phyloP scores from a whole-genome alignment of 805 yeast species.

The Cyberlindnera mycetangii region DNA sequence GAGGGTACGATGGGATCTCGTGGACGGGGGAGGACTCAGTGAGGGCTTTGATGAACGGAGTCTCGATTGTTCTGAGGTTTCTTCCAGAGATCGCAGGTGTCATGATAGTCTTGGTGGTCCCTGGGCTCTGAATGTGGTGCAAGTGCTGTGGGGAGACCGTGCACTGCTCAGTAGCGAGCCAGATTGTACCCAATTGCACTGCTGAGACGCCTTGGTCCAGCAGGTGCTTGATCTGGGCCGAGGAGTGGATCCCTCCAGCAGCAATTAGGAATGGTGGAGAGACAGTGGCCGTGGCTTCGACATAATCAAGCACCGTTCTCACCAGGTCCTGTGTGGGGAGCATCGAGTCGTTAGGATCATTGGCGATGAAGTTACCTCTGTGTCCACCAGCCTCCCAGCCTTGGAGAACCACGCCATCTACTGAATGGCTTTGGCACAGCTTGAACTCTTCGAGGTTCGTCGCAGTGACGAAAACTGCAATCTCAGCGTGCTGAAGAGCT shows the following conservation, averaged over 20 bases:
- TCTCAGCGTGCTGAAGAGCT: constrained; percentile 35
- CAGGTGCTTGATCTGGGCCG: constrained; percentile 30
- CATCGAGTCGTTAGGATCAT: constrained; percentile 33
- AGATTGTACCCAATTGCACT: constrained; percentile 55
- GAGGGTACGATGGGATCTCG: constrained; percentile 25
- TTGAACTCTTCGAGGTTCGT: constrained; percentile 45
- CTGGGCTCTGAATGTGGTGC: constrained; percentile 15
- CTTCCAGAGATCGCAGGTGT: constrained; percentile 26
- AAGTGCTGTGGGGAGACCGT: constrained; percentile 20
- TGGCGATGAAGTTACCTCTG: constrained; percentile 43
- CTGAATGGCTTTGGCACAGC: constrained; percentile 30
- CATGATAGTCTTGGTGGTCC: constrained; percentile 29
- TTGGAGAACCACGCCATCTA: constrained; percentile 51
- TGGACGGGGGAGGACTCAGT: not conserved
- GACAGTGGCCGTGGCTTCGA: constrained; percentile 3
- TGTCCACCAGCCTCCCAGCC: constrained; percentile 70
- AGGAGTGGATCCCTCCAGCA: constrained; percentile 51
- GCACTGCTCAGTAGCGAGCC: constrained; percentile 30
- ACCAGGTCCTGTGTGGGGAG: constrained; percentile 35
- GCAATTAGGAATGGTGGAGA: constrained; percentile 37
- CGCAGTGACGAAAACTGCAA: constrained; percentile 44
- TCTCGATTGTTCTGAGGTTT: constrained; percentile 23
- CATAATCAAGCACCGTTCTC: constrained; percentile 21
- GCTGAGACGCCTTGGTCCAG: constrained; percentile 45
- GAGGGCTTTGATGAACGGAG: constrained; percentile 25